These are phyloP conservation scores for Penicillium ochrochloron DNA, from an alignment of 495 filamentous ascomycete species.

Conservation along the genomic window DNA sequence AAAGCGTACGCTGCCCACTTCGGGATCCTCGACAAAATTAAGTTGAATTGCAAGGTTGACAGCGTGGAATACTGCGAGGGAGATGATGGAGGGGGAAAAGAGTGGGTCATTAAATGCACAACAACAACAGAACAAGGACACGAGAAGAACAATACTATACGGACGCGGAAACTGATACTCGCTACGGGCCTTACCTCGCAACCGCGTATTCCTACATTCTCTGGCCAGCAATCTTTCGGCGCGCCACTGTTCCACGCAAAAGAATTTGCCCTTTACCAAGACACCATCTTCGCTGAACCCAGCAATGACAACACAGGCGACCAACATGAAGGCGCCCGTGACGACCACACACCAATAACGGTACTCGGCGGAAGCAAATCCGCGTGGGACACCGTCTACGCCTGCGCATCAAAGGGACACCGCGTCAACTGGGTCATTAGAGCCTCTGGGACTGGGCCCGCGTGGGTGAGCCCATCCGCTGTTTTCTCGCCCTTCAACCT, in stretches of 20 bases:
- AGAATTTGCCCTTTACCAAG: constrained; percentile 18
- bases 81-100: constrained; percentile 17
- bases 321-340: constrained; percentile 12
- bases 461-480: constrained; percentile 18
- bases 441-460: constrained; percentile 15
- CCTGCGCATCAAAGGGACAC: constrained; percentile 18
- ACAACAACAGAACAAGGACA: constrained; percentile 11
- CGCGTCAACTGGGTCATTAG: constrained; percentile 18
- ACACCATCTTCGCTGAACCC: constrained; percentile 16
- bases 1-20: constrained; percentile 21
- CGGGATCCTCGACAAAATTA: constrained; percentile 16
- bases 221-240: constrained; percentile 16
- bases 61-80: constrained; percentile 18
- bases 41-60: constrained; percentile 17
- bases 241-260: constrained; percentile 17
- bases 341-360: constrained; percentile 18
- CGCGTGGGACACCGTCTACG: constrained; percentile 19
- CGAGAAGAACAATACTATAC: constrained; percentile 18
- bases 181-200: constrained; percentile 18
- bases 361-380: constrained; percentile 18
- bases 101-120: constrained; percentile 17
- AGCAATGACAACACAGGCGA: constrained; percentile 16
- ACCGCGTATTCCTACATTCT: constrained; percentile 20
- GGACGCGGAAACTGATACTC: constrained; percentile 17
- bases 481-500: constrained; percentile 18